A percentile compares a stretch with the other conserved stretches of the same genome.
Evolutionary conservation across 2,329 filamentous ascomycete genomes (phyloP).

Genomic region (Hymenoscyphus occultus): DNA sequence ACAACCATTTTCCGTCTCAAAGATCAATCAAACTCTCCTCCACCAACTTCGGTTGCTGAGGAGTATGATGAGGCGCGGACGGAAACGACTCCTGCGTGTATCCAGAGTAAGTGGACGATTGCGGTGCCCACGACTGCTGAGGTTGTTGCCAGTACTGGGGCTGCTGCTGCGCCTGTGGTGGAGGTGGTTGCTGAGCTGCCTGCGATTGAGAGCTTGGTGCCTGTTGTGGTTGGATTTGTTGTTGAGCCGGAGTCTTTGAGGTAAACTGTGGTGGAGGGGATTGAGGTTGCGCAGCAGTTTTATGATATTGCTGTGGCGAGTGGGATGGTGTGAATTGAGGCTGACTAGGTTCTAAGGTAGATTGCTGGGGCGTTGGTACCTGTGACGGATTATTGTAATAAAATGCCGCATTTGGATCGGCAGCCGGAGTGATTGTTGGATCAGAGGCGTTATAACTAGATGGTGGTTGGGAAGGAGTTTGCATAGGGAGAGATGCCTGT

Average conservation of each 20-base stretch:
- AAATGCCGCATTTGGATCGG: conserved; percentile 55
- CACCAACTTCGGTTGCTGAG: conserved; percentile 42
- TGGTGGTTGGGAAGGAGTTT: conserved; percentile 34
- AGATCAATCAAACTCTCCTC: conserved; percentile 82
- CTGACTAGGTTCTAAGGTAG: conserved; percentile 35
- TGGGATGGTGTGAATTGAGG: conserved; percentile 39
- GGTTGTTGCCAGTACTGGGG: conserved; percentile 50
- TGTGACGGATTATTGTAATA: conserved; percentile 52
- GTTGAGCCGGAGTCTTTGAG: conserved; percentile 24
- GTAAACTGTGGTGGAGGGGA: conserved; percentile 29
- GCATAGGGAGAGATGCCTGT: conserved; percentile 18
- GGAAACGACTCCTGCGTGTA: conserved; percentile 64
- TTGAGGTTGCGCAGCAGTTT: conserved; percentile 25
- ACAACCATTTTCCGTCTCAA: conserved; percentile 68
- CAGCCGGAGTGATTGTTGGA: conserved; percentile 37
- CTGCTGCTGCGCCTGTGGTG: conserved; percentile 34
- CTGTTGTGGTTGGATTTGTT: conserved; percentile 35
- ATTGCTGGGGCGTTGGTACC: conserved; percentile 43
- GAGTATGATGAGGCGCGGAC: conserved; percentile 59
- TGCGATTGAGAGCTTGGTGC: conserved; percentile 23
- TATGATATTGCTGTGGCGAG: conserved; percentile 36
- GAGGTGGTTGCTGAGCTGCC: conserved; percentile 32
- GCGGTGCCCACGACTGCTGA: conserved; percentile 41
- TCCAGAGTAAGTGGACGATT: conserved; percentile 42
- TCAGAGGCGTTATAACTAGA: conserved; percentile 37